A percentile compares a stretch with the other conserved stretches of the same genome.
Conservation (phyloP, 1,284 basidiomycete genomes). For the Lentinus polychrous region DNA sequence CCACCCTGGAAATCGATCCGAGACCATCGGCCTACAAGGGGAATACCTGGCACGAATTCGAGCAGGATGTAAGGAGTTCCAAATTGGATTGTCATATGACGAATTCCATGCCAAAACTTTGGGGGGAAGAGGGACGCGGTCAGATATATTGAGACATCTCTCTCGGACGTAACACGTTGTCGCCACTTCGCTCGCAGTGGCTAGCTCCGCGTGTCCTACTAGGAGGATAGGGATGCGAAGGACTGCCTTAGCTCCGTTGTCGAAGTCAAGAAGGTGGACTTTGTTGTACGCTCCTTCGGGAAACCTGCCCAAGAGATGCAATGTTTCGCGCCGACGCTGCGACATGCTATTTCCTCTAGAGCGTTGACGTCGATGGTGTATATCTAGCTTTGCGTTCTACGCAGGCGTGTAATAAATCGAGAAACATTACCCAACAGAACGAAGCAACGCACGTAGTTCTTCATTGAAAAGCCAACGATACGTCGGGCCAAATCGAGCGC, state of each 20-base stretch:
- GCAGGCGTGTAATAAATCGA: too few species aligned
- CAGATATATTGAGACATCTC: not conserved
- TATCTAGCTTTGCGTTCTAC: too few species aligned
- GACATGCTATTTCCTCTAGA: too few species aligned
- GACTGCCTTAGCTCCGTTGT: slow-evolving; percentile 25
- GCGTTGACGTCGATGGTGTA: too few species aligned
- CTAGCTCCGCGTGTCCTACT: slow-evolving; percentile 24
- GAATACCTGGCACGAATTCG: slow-evolving; percentile 26
- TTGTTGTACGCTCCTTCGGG: slow-evolving; percentile 20
- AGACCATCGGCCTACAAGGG: slow-evolving; percentile 18
- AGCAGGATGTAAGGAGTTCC: slow-evolving; percentile 34
- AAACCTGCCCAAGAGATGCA: too few species aligned
- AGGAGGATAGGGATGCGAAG: slow-evolving; percentile 25
- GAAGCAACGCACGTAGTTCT: too few species aligned
- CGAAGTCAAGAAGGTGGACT: slow-evolving; percentile 25
- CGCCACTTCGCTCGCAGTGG: slow-evolving; percentile 34
- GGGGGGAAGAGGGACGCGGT: slow-evolving; percentile 26
- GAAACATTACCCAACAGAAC: too few species aligned
- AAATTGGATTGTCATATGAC: slow-evolving; percentile 18
- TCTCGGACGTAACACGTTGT: slow-evolving; percentile 29
- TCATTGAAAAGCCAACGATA: too few species aligned
- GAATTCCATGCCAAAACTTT: slow-evolving; percentile 27
- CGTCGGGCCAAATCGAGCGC: too few species aligned
- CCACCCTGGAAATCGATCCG: not conserved
- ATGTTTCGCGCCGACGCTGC: too few species aligned